Evolutionary conservation across 257 asterid genomes (phyloP).

Genomic region (Solanum habrochaites): DNA sequence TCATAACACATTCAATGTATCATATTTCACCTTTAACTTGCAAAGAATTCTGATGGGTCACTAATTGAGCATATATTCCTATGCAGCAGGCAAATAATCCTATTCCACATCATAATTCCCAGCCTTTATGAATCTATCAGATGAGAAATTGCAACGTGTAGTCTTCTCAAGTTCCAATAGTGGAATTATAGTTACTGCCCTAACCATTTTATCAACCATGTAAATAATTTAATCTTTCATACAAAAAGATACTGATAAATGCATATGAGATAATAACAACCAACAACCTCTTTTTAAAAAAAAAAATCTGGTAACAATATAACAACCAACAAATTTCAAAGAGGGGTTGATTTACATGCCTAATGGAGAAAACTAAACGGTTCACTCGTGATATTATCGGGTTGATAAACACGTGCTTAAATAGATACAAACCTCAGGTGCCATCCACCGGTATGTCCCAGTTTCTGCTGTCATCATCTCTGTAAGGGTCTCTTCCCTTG

Average conservation of each 20-base stretch:
- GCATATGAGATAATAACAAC: not conserved
- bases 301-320: not conserved
- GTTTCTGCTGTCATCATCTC: constrained; percentile 99
- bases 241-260: not conserved
- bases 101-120: not conserved
- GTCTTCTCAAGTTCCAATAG: not conserved
- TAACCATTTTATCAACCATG: not conserved
- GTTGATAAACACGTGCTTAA: not conserved
- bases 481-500: constrained; percentile 94
- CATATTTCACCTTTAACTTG: not conserved
- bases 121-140: not conserved
- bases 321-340: not conserved
- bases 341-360: not conserved
- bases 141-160: not conserved
- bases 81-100: not conserved
- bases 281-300: not conserved
- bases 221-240: not conserved
- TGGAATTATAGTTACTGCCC: not conserved
- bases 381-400: not conserved
- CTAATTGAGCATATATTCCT: not conserved
- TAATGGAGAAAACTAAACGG: not conserved
- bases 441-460: constrained; percentile 99
- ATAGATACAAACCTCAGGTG: constrained; percentile 72
- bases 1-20: not conserved
- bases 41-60: not conserved